These are phyloP conservation scores for Sugiyamaella paludigena DNA, from an alignment of 1,139 yeast species.

Conservation along the genomic window DNA sequence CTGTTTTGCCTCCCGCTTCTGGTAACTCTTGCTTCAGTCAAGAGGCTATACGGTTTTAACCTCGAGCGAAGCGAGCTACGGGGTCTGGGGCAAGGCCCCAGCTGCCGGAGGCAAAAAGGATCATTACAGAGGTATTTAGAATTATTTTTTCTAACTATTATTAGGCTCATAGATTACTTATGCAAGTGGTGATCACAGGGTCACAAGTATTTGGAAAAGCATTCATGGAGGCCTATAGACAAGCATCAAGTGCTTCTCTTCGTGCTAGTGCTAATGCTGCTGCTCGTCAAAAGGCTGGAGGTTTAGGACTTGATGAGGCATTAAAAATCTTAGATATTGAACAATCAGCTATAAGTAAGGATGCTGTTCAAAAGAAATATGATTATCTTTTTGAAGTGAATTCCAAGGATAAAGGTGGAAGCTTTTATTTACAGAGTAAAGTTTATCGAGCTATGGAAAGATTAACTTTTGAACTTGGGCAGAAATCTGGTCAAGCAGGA, in stretches of 20 bases:
- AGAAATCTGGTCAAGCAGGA: conserved; percentile 15
- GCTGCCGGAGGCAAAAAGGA: no score
- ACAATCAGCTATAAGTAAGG: conserved; percentile 49
- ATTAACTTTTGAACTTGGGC: conserved; percentile 50
- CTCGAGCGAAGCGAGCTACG: no score
- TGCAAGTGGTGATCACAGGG: conserved; percentile 89
- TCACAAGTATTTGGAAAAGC: conserved; percentile 96
- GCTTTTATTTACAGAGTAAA: conserved; percentile 88
- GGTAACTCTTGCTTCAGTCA: neutral
- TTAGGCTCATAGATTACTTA: conserved; percentile 87
- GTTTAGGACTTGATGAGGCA: conserved; percentile 84
- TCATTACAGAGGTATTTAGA: no score
- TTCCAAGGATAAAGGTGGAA: conserved; percentile 90
- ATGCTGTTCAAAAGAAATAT: conserved; percentile 70
- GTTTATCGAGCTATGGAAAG: conserved; percentile 82
- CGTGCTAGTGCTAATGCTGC: conserved; percentile 61
- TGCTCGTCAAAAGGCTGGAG: conserved; percentile 65
- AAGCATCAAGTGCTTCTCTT: conserved; percentile 87
- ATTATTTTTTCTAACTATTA: no score
- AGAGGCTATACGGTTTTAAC: no score
- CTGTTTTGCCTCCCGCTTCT: neutral
- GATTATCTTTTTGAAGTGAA: conserved; percentile 82
- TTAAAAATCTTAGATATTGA: conserved; percentile 86
- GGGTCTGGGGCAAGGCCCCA: no score
- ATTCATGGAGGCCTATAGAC: conserved; percentile 94